These are phyloP conservation scores for Ensete glaucum DNA, from an alignment of 176 grass and related monocot species.

Conservation along the genomic window DNA sequence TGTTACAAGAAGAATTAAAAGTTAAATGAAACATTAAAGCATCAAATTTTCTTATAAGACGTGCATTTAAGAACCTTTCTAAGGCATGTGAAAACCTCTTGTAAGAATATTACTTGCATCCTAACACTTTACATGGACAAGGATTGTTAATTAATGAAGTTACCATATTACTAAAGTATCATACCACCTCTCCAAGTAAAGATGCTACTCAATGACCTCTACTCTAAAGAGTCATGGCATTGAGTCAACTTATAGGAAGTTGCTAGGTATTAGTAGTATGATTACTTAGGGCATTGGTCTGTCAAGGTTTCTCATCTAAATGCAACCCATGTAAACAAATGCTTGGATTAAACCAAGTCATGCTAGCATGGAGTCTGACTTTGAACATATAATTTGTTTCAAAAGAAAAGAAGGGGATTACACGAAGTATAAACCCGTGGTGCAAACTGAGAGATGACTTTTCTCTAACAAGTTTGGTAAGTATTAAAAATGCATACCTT, in stretches of 20 bases:
- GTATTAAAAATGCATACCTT: constrained; percentile 40
- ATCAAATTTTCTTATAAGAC: not conserved
- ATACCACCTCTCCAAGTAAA: not conserved
- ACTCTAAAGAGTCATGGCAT: too few relatives aligned
- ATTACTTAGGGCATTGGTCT: not conserved
- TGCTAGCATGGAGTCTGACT: not conserved
- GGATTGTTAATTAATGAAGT: not conserved
- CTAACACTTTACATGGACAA: not conserved
- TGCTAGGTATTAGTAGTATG: not conserved
- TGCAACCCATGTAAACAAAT: not conserved
- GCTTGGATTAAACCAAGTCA: not conserved
- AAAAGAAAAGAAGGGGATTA: not conserved
- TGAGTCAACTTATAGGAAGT: not conserved
- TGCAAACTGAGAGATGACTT: too few relatives aligned
- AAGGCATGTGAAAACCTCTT: not conserved
- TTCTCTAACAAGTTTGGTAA: too few relatives aligned
- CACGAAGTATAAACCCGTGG: too few relatives aligned
- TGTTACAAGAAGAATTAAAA: not conserved
- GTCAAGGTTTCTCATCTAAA: not conserved
- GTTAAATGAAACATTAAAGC: not conserved
- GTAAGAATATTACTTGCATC: not conserved
- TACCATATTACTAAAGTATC: not conserved
- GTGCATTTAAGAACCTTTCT: not conserved
- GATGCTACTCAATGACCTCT: too few relatives aligned
- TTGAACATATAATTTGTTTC: not conserved